Base-by-base conservation (phyloP, 768 basidiomycete genomes). In the Trametes meyenii region DNA sequence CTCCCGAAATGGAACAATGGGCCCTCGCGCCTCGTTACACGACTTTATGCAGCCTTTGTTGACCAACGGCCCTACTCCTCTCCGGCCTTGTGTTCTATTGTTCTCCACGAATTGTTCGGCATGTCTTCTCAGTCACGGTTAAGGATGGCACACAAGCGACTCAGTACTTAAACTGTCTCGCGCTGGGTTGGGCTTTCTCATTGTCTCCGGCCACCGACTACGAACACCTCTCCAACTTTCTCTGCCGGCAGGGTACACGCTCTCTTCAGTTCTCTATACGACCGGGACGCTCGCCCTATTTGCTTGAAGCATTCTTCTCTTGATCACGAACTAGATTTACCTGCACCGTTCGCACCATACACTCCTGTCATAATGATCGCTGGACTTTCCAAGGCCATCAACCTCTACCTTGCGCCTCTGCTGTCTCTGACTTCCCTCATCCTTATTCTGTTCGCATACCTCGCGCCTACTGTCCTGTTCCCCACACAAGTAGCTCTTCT, bases 391-490 rank as follows among this genome's bases (percentile, higher is more conserved):
- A 90, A 86, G 79, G 81, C 83, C 57, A 76, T 84, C 65, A 85
- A 82, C 55, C 77, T 89, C 54, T 90, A 87, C 69, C 79, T 92
- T 53, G 80, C 89, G 1, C 88, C 89, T 23, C 23, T 89, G 5
- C 75, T 92, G 50, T 80, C 84, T 62, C 75, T 92, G 44, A 84
- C 89, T 5, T 82, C 89, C 11, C 75, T 88, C 50, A 66, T 92
- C 36, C 83, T 93, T 43, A 77, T 84, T 3, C 69, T 90, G 2
- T 83, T 93, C 63, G 81, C 85, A 4, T 89, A 83, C 63, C 75
- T 90, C n/a, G 83, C 91, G 0, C 91, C 91, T 0, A 77, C 76
- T 5, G 66, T 85, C 51, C 71, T 89, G 67, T 77, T 92, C 12
- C 82, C 84, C 35, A 78, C 79, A 65, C 79, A 80, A 65, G 89